Evolutionary conservation across 164 flowering plant genomes (phyloP).

Genomic region (Taxillus chinensis): DNA sequence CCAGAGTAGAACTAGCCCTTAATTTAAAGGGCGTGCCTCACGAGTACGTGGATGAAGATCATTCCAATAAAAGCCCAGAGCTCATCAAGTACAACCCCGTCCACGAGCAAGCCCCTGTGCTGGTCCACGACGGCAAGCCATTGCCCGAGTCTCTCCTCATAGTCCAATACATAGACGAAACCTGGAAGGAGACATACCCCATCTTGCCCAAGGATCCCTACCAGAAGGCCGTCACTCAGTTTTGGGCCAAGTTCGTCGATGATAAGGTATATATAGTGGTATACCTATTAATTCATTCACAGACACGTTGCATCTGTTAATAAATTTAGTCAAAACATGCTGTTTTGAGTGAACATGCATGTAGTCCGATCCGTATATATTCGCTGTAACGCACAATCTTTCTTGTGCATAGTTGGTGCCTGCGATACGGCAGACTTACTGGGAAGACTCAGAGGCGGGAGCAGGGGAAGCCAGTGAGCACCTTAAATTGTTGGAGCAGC

Average conservation of each 20-base stretch:
- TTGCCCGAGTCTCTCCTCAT: slow-evolving; percentile 22
- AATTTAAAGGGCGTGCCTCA: slow-evolving; percentile 25
- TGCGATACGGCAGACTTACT: neutral
- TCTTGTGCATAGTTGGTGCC: slow-evolving; percentile 4
- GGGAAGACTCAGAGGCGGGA: slow-evolving; percentile 13
- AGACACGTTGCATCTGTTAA: neutral
- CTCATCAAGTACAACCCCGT: slow-evolving; percentile 29
- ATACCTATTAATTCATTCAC: neutral
- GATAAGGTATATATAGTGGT: slow-evolving; percentile 15
- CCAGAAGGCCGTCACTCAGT: slow-evolving; percentile 22
- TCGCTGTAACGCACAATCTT: neutral
- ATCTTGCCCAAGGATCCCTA: slow-evolving; percentile 25
- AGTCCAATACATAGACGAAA: slow-evolving; percentile 30
- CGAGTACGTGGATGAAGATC: slow-evolving; percentile 20
- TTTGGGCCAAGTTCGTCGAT: slow-evolving; percentile 29
- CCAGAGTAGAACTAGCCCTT: slow-evolving; percentile 24
- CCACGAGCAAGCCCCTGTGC: slow-evolving; percentile 29
- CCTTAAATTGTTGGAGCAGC: slow-evolving; percentile 23
- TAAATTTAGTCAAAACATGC: neutral
- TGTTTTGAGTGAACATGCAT: neutral
- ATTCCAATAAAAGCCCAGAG: slow-evolving; percentile 22
- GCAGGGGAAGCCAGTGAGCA: slow-evolving; percentile 21
- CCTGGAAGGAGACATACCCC: slow-evolving; percentile 16
- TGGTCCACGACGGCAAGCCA: slow-evolving; percentile 30
- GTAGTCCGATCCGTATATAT: neutral